phyloP scores from a whole-genome alignment of 768 basidiomycete genomes.

The Serpula lacrymans region DNA sequence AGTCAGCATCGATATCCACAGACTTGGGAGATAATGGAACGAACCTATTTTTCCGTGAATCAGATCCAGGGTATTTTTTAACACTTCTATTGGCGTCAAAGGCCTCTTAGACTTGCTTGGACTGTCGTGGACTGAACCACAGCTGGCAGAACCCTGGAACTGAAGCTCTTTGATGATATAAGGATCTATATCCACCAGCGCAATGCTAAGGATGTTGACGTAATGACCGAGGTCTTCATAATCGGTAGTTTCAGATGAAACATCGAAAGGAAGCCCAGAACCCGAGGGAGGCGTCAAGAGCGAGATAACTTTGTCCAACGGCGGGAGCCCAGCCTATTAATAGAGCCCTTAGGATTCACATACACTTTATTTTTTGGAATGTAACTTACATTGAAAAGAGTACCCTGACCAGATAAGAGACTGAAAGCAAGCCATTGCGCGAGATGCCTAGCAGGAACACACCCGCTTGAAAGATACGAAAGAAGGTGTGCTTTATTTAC shows the following conservation, averaged over 20 bases:
- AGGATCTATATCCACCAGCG: constrained; percentile 52
- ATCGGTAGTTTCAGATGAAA: constrained; percentile 52
- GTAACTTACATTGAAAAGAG: constrained; percentile 12
- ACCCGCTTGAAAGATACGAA: constrained; percentile 49
- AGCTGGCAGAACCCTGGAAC: constrained; percentile 11
- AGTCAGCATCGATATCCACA: background rate
- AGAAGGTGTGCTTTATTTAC: constrained; percentile 50
- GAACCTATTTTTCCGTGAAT: constrained; percentile 62
- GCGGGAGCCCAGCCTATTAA: constrained; percentile 42
- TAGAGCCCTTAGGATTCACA: background rate
- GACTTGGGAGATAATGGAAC: constrained; percentile 17
- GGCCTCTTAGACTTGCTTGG: constrained; percentile 28
- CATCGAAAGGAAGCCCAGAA: constrained; percentile 45
- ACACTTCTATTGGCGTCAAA: constrained; percentile 43
- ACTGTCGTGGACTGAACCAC: constrained; percentile 14
- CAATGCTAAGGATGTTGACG: constrained; percentile 55
- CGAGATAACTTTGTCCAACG: constrained; percentile 46
- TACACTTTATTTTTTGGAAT: background rate
- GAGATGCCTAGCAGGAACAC: constrained; percentile 48
- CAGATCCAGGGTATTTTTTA: constrained; percentile 46
- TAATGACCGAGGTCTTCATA: constrained; percentile 58
- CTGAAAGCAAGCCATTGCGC: constrained; percentile 56
- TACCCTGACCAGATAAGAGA: constrained; percentile 8
- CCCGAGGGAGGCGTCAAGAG: constrained; percentile 46
- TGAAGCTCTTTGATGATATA: constrained; percentile 50